Conservation (phyloP, 2,329 filamentous ascomycete genomes). For the Parasarocladium wereldwijsianum region DNA sequence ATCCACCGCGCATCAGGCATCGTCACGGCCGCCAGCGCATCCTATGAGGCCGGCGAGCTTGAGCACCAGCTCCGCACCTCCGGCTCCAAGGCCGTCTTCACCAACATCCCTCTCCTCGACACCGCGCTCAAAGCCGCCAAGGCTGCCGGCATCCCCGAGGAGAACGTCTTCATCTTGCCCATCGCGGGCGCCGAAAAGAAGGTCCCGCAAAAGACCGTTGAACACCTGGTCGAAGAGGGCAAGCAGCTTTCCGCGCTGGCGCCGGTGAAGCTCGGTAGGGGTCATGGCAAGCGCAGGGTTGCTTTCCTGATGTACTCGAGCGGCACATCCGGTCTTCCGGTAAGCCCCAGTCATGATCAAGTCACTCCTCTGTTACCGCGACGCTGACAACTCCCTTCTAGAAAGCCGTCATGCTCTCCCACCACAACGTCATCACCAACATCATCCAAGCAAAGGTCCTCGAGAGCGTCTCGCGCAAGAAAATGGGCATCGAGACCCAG, state of each 20-base stretch:
- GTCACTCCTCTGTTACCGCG: not conserved
- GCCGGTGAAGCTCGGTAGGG: conserved; percentile 42
- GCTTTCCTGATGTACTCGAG: conserved; percentile 71
- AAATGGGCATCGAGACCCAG: conserved; percentile 20
- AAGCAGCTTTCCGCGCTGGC: conserved; percentile 35
- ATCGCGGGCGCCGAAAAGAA: conserved; percentile 41
- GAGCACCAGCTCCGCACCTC: conserved; percentile 59
- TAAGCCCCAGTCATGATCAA: conserved; percentile 18
- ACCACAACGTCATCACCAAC: conserved; percentile 67
- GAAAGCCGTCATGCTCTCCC: conserved; percentile 78
- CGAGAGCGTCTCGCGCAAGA: conserved; percentile 29
- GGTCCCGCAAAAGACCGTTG: conserved; percentile 27
- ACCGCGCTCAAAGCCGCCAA: conserved; percentile 50
- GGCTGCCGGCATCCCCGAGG: conserved; percentile 45
- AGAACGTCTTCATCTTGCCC: conserved; percentile 55
- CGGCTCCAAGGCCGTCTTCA: conserved; percentile 55
- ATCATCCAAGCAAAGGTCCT: conserved; percentile 44
- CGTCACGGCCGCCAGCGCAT: conserved; percentile 60
- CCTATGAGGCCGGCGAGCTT: conserved; percentile 55
- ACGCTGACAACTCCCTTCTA: conserved; percentile 19
- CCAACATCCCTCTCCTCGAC: conserved; percentile 50
- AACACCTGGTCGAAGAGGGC: conserved; percentile 51
- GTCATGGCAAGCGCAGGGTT: conserved; percentile 51
- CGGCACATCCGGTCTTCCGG: conserved; percentile 65
- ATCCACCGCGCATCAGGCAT: conserved; percentile 63